Evolutionary conservation across 176 grass and related monocot genomes (phyloP).

Genomic region (Carex myosuroides): DNA sequence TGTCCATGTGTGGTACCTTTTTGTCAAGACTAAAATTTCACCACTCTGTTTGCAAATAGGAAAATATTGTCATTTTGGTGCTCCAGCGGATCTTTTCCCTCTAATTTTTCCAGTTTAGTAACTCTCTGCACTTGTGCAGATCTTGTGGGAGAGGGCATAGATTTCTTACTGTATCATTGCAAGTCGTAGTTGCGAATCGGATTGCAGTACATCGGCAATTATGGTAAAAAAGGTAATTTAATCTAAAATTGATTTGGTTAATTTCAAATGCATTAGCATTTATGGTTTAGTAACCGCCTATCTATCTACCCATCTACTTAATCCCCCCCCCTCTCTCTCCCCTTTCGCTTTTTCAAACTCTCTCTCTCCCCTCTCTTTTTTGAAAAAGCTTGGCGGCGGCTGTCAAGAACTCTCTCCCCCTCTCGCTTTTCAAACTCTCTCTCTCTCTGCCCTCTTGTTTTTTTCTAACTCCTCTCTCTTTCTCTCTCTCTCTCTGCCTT

Average conservation of each 20-base stretch:
- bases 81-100: background rate
- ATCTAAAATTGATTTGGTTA: background rate
- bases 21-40: background rate
- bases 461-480: background rate
- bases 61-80: background rate
- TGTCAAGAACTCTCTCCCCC: background rate
- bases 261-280: background rate
- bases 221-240: background rate
- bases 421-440: background rate
- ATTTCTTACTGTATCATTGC: background rate
- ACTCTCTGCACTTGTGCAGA: background rate
- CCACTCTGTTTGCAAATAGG: background rate
- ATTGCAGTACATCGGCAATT: background rate
- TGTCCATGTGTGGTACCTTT: background rate
- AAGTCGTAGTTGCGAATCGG: background rate
- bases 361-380: background rate
- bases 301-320: background rate
- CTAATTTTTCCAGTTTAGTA: background rate
- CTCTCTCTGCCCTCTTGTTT: no score
- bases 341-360: background rate
- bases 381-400: no score
- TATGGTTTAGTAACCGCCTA: background rate
- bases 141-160: background rate
- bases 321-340: background rate
- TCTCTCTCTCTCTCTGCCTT: background rate